phyloP scores from a whole-genome alignment of 305 asterid species.

The Solanum aculeatissimum region DNA sequence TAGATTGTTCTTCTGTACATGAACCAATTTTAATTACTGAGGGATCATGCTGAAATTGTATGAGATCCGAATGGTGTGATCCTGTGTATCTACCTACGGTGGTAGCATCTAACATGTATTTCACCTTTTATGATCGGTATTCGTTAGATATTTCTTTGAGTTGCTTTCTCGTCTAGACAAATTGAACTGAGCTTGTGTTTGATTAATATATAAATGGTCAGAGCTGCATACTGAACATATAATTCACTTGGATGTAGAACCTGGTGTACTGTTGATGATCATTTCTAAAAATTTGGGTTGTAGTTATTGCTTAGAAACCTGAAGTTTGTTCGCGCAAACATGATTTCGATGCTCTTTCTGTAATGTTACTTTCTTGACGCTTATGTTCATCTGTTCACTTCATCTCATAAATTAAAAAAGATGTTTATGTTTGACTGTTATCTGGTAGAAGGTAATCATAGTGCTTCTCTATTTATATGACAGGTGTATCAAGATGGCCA shows the following conservation, averaged over 20 bases:
- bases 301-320: background rate
- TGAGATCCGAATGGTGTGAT: background rate
- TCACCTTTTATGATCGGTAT: background rate
- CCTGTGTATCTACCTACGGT: background rate
- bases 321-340: background rate
- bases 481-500: conserved; percentile 97
- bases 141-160: background rate
- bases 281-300: background rate
- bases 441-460: background rate
- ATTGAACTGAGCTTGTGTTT: background rate
- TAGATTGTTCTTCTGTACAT: background rate
- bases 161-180: background rate
- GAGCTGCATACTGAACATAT: background rate
- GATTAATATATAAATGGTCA: background rate
- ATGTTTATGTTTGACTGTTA: background rate
- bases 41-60: background rate
- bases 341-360: background rate
- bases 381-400: background rate
- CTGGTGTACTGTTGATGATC: background rate
- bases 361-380: background rate
- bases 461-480: conserved; percentile 6
- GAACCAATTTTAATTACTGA: background rate
- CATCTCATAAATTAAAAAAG: background rate
- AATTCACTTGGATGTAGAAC: background rate
- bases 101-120: background rate